Conservation (phyloP, 2,329 filamentous ascomycete genomes). For the Sphaerulina musiva region DNA sequence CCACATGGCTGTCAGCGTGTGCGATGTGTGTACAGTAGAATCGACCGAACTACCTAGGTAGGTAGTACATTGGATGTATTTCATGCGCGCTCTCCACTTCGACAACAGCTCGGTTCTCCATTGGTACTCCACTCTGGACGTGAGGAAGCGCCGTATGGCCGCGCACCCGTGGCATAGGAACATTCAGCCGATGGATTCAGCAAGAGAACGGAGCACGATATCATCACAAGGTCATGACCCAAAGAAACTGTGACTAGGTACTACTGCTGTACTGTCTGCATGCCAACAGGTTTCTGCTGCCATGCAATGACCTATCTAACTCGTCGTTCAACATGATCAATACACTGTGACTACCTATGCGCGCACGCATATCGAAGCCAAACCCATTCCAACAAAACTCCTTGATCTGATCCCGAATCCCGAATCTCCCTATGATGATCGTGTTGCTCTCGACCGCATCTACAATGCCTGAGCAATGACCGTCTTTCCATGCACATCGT, state of each 20-base stretch:
- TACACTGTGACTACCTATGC: neutral
- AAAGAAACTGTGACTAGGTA: too few relatives aligned
- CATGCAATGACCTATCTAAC: neutral
- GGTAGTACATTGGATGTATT: too few relatives aligned
- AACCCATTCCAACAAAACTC: neutral
- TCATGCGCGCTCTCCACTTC: neutral
- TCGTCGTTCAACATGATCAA: neutral
- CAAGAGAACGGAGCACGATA: too few relatives aligned
- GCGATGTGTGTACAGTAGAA: too few relatives aligned
- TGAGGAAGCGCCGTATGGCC: too few relatives aligned
- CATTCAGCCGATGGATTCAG: too few relatives aligned
- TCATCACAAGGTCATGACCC: too few relatives aligned
- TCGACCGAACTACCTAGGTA: too few relatives aligned
- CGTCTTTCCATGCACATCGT: neutral
- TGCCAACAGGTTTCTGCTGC: neutral
- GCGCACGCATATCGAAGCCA: neutral
- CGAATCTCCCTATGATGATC: neutral
- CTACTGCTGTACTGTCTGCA: too few relatives aligned
- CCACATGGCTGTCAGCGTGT: too few relatives aligned
- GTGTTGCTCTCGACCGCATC: neutral
- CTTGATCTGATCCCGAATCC: neutral
- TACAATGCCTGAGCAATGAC: too few relatives aligned
- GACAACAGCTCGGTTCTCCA: neutral
- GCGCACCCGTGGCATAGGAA: too few relatives aligned
- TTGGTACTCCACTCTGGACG: neutral